Conservation (phyloP, 1,139 yeast genomes). For the Kodamaea suecica region DNA sequence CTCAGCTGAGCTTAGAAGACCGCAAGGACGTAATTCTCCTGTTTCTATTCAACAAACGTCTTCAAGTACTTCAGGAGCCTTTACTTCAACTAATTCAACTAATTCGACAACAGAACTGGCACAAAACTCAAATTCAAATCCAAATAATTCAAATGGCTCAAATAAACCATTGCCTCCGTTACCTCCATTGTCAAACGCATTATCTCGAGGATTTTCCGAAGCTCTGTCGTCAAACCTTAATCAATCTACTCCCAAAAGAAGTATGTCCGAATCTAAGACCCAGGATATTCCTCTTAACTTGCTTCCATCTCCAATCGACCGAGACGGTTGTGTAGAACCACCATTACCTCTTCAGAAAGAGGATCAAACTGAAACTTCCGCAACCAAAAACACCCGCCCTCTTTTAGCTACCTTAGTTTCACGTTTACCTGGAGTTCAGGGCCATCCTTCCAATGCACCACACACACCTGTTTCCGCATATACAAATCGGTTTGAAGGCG, state of each 20-base stretch:
- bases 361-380: no score
- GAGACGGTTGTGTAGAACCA: no score
- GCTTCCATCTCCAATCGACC: conserved; percentile 17
- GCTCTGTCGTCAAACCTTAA: conserved; percentile 6
- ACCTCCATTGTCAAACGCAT: no score
- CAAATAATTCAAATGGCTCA: conserved; percentile 7
- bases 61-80: not conserved
- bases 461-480: not conserved
- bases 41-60: not conserved
- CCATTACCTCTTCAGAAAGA: no score
- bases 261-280: conserved; percentile 10
- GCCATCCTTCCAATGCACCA: not conserved
- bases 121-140: no score
- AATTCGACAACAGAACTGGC: not conserved
- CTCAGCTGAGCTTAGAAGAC: conserved; percentile 9
- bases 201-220: conserved; percentile 8
- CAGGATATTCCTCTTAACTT: conserved; percentile 12
- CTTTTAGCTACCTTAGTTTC: not conserved
- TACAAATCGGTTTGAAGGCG: not conserved
- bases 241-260: conserved; percentile 7
- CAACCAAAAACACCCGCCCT: not conserved
- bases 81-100: not conserved
- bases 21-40: conserved; percentile 1
- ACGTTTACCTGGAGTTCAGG: conserved; percentile 1
- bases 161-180: conserved; percentile 34